Evolutionary conservation across 129 eudicot species (phyloP), one percentile per base, ranked within the genome.

Genomic region (Helichrysum umbraculigerum): DNA sequence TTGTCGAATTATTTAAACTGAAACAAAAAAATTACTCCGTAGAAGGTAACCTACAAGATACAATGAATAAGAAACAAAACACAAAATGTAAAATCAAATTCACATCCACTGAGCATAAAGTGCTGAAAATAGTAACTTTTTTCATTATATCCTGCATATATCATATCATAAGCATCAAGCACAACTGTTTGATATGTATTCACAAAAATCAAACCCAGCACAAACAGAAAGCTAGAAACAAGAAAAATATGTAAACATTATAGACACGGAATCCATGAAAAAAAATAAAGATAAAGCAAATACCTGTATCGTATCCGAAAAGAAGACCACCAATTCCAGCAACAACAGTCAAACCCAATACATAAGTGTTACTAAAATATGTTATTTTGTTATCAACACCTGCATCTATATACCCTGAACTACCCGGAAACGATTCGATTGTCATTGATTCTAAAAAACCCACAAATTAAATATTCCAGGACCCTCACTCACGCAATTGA

Each of bases 241-340:
- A 56, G 34, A 16, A 21, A 30, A 17, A 16, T 29, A 22, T 4
- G n/a, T 66, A 9, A n/a, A 17, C 22, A 66, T n/a, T 9, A 41
- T 41, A 41, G 14, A 41, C 12, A 76, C 6, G 22, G 9, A 42
- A 68, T 56, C 41, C 59, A 34, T 50, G 59, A 56, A 59, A 39
- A 65, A 35, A 56, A 59, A 39, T 37, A 25, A 4, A 54, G 22
- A 47, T 1, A 16, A 52, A 54, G 20, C 6, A 16, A 63, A n/a
- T 73, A 78, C 83, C 77, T 29, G 83, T 78, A n/a, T 83, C 83
- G 41, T 78, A 83, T 29, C 83, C 86, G 44, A 83, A 83, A 69
- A 83, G 83, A 74, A 83, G 80, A 42, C 83, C 83, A 54, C 83
- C 87, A 71, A 84, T 75, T 8, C 84, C 87, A 71, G 84, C 87